Base-by-base conservation (phyloP, 2,329 filamentous ascomycete species). In the Epichloe coenophiala region DNA sequence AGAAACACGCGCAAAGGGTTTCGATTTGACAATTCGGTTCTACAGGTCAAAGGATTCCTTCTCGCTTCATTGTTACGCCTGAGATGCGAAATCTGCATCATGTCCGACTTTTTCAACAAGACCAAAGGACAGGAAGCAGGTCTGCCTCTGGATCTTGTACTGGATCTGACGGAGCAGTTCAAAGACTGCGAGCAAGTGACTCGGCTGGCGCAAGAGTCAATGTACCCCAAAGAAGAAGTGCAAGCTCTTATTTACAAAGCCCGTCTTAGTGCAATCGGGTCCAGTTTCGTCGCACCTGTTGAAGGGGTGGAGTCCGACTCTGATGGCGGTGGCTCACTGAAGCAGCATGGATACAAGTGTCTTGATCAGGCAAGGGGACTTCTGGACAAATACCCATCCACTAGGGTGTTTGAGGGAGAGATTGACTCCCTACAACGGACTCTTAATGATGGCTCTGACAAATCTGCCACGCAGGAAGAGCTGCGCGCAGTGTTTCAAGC, bases 241-340 rank as follows among this genome's bases (percentile, higher is more conserved):
- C 75, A 81, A 56, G 75, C 69, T 0, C 65, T 74, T 42, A 63
- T 81, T 23, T 75, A 74, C 54, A 68, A 68, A 27, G 73, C 72
- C 0, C 69, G 72, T 5, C 49, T 50, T 7, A 36, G 37, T 6
- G 38, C 49, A 4, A 19, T 50, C 3, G 7, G 52, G 64, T 58
- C 33, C 72, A 77, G 65, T 61, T 84, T 1, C 19, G 23, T 31
- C 37, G 13, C 15, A 8, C 7, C 13, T 13, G 8, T 11, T 12
- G 5, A 7, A 11, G 36, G 12, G 3, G 37, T 11, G 3, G 37
- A 6, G 5, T 17, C 23, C n/a, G 5, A 17, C 13, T 17, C 36
- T 31, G 7, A 8, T n/a, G 38, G 39, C 38, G 46, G 7, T 27
- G 46, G 4, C n/a, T 15, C 13, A 5, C 4, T n/a, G 38, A 42